A percentile compares a stretch with the other conserved stretches of the same genome.
These are phyloP conservation scores for Pelargonium fulgidum DNA, from an alignment of 441 rosid genomes.

Conservation along the genomic window DNA sequence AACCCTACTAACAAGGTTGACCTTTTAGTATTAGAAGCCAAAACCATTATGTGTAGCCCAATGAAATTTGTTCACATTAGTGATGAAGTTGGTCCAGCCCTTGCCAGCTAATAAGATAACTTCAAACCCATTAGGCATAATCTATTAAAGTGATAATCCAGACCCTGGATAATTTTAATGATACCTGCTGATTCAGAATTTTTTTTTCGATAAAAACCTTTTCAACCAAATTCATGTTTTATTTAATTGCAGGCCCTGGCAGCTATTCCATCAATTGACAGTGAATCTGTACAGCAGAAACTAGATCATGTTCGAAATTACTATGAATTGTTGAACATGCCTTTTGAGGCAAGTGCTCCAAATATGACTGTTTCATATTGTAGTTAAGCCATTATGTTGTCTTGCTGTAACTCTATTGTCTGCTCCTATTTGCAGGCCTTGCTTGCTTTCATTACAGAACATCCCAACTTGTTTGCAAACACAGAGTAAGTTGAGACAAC, in stretches of 20 bases:
- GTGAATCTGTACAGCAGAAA: slow-evolving; percentile 64
- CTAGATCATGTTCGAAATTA: slow-evolving; percentile 85
- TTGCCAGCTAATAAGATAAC: no score
- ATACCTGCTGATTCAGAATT: not conserved
- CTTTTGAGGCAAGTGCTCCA: slow-evolving; percentile 68
- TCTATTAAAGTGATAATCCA: not conserved
- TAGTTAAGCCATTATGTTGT: not conserved
- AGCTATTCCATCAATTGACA: slow-evolving; percentile 78
- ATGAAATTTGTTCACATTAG: no score
- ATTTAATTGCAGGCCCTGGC: slow-evolving; percentile 61
- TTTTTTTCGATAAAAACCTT: not conserved
- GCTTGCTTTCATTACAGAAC: slow-evolving; percentile 81
- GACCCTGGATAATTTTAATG: not conserved
- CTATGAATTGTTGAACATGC: slow-evolving; percentile 90
- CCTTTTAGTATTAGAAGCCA: no score
- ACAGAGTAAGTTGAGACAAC: slow-evolving; percentile 47
- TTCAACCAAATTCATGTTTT: not conserved
- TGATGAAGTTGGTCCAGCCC: no score
- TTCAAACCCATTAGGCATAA: not conserved
- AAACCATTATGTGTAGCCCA: no score
- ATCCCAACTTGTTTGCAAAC: slow-evolving; percentile 53
- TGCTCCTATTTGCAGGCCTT: slow-evolving; percentile 53
- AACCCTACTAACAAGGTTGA: no score
- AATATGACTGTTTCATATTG: not conserved
- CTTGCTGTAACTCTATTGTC: not conserved